Percentiles rank a stretch among this genome's conserved stretches.
Conservation (phyloP, 306 rosid species). For the Lathyrus sativus region DNA sequence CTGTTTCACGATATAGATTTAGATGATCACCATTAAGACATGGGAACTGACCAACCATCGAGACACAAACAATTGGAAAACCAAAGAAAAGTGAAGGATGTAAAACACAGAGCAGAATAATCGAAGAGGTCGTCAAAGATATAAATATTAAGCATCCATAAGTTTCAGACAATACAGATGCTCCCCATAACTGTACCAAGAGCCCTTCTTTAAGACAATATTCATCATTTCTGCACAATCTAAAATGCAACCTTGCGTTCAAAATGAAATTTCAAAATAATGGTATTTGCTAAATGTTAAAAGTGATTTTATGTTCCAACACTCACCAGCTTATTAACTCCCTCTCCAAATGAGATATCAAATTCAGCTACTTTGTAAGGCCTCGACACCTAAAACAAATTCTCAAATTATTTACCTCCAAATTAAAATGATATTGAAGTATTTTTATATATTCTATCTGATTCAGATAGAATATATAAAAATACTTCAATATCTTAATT, state of each 20-base stretch:
- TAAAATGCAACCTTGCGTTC: slow-evolving; percentile 85
- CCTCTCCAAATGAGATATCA: slow-evolving; percentile 96
- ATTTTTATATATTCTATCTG: slow-evolving; percentile 11
- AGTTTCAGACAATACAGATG: slow-evolving; percentile 63
- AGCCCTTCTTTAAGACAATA: slow-evolving; percentile 76
- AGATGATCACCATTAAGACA: slow-evolving; percentile 29
- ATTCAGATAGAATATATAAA: slow-evolving; percentile 2
- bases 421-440: slow-evolving; percentile 1
- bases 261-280: slow-evolving; percentile 38
- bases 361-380: slow-evolving; percentile 97
- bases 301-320: slow-evolving; percentile 19
- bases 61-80: not conserved
- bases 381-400: slow-evolving; percentile 78
- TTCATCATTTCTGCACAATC: slow-evolving; percentile 94
- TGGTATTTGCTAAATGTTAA: slow-evolving; percentile 15
- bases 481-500: not conserved
- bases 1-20: slow-evolving; percentile 48
- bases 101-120: not conserved
- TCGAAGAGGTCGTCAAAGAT: slow-evolving; percentile 5
- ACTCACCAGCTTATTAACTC: slow-evolving; percentile 83
- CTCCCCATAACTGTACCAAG: slow-evolving; percentile 95
- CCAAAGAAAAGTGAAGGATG: not conserved
- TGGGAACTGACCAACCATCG: not conserved
- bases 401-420: slow-evolving; percentile 35
- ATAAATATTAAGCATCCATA: slow-evolving; percentile 30